Evolutionary conservation across 805 yeast species (phyloP).

Genomic region (Blastobotrys mokoenaii): DNA sequence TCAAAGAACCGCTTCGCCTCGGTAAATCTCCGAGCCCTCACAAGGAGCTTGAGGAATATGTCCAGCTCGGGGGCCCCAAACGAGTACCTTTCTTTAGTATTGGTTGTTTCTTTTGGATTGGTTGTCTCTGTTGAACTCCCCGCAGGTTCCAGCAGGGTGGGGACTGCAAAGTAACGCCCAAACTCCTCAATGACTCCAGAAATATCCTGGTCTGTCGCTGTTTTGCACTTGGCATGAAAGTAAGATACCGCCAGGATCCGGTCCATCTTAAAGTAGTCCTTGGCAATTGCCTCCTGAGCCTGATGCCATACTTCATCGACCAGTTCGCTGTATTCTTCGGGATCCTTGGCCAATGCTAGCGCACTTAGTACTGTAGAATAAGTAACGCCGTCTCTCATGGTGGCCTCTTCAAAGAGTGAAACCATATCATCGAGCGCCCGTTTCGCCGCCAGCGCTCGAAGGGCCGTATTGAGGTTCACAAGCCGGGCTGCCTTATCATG

Average conservation of each 20-base stretch:
- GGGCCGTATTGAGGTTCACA: conserved; percentile 6
- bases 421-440: conserved; percentile 2
- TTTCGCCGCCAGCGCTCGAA: conserved; percentile 3
- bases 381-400: conserved; percentile 5
- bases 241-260: conserved; percentile 2
- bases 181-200: background rate
- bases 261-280: background rate
- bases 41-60: background rate
- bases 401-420: conserved; percentile 4
- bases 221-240: conserved; percentile 1
- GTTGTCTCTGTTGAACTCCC: too few species aligned
- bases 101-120: too few species aligned
- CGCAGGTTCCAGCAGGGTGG: background rate
- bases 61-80: conserved; percentile 2
- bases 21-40: too few species aligned
- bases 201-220: background rate
- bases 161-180: too few species aligned
- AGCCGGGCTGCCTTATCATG: background rate
- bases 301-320: conserved; percentile 1
- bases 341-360: background rate
- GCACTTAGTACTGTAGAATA: conserved; percentile 9
- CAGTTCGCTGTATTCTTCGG: background rate
- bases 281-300: background rate
- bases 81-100: background rate
- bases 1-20: conserved; percentile 1